Percentiles rank a stretch among this genome's conserved stretches.
Conservation (phyloP, 1,284 basidiomycete genomes). For the Austroboletus niveus region DNA sequence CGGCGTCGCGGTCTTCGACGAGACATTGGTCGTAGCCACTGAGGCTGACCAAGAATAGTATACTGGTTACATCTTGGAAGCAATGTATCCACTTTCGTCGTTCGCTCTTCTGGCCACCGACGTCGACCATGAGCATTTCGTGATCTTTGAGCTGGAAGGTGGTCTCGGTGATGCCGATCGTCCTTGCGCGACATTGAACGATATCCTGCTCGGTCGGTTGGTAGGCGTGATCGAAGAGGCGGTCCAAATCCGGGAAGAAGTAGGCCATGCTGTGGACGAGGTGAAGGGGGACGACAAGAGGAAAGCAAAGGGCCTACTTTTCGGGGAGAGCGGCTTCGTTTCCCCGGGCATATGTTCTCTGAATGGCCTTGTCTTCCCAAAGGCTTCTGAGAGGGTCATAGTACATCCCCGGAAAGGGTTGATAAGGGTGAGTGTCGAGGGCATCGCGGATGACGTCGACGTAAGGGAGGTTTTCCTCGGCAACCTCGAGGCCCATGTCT, state of each 20-base stretch:
- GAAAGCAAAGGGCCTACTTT: constrained; percentile 55
- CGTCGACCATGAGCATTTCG: constrained; percentile 86
- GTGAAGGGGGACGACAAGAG: constrained; percentile 3
- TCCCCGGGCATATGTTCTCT: constrained; percentile 69
- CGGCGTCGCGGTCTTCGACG: constrained; percentile 90
- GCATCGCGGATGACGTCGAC: constrained; percentile 68
- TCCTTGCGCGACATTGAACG: constrained; percentile 81
- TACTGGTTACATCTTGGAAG: constrained; percentile 85
- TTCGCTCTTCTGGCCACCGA: constrained; percentile 89
- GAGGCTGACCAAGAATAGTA: constrained; percentile 82
- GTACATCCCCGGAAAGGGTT: constrained; percentile 70
- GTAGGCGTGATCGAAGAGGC: constrained; percentile 75
- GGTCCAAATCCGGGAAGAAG: constrained; percentile 78
- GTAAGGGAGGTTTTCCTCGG: constrained; percentile 52
- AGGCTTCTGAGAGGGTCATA: constrained; percentile 66
- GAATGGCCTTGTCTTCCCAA: constrained; percentile 79
- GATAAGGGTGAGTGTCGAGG: constrained; percentile 73
- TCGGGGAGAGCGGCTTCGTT: constrained; percentile 89
- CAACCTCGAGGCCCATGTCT: constrained; percentile 77
- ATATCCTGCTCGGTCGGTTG: constrained; percentile 82
- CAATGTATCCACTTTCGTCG: constrained; percentile 88
- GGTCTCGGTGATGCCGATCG: constrained; percentile 94
- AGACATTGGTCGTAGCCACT: constrained; percentile 92
- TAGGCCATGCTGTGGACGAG: constrained; percentile 50
- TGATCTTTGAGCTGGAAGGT: constrained; percentile 74